Base-by-base conservation (phyloP, 257 asterid genomes). In the Solanum microdontum region DNA sequence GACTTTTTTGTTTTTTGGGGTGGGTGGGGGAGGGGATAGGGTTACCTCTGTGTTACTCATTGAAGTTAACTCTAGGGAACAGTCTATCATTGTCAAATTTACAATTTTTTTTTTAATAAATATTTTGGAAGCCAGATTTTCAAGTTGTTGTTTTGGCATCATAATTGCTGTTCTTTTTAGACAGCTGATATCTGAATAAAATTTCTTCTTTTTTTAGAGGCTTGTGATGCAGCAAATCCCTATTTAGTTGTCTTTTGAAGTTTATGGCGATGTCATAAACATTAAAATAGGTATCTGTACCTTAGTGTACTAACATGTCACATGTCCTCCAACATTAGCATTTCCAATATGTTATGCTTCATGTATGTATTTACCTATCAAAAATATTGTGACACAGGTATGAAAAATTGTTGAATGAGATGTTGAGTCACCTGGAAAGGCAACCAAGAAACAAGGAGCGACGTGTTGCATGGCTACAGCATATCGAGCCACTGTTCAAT, bases 371-470 rank as follows among this genome's bases (percentile, higher is more conserved):
- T 72, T 86, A 8, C 90, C 43, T 51, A 34, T 89, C 28, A 26
- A 48, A 19, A 60, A 55, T 37, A 26, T 84, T 17, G 72, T 77
- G 87, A 34, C 88, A 82, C 82, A 96, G 98, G 99, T 93, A 93
- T 87, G 99, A 95, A 89, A 95, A 93, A 90, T 87, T 95, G 92
- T 91, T 94, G 60, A 92, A 89, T 87, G 98, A 97, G 92, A 97
- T 97, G 98, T 88, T 95, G 85, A 91, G 88, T 91, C 98, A 97
- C 92, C 89, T 95, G 89, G 99, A 97, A 92, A 91, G 99, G 91
- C 98, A 97, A 88, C 98, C 98, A 82, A 93, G 95, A 90, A 94
- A 95, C 93, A 92, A 93, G 92, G 92, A 93, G 88, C 95, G 99
- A 10, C 96, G 97, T 24, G 90, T 89, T 88, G 93, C 90, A 73